These are phyloP conservation scores for Colletotrichum kahawae DNA, from an alignment of 2,329 filamentous ascomycete species.

Conservation along the genomic window DNA sequence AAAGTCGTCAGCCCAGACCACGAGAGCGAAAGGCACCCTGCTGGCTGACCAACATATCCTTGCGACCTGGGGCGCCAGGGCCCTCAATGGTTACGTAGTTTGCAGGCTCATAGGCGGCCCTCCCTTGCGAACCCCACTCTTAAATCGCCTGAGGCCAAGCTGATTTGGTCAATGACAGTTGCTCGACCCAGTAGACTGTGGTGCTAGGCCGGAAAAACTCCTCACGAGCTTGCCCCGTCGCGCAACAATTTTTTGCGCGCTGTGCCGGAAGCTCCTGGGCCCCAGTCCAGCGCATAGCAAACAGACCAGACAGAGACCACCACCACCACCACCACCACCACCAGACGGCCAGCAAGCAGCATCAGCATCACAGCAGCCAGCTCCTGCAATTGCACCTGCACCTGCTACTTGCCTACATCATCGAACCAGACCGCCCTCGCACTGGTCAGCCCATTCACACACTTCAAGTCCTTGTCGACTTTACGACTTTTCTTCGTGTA, in stretches of 20 bases:
- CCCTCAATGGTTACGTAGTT: slow-evolving; percentile 20
- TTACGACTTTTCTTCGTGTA: background rate
- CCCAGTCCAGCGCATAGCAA: slow-evolving; percentile 13
- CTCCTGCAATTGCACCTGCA: slow-evolving; percentile 25
- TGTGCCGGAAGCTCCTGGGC: background rate
- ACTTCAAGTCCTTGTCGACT: background rate
- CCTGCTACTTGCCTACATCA: slow-evolving; percentile 35
- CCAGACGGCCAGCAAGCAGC: background rate
- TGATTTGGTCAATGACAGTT: slow-evolving; percentile 14
- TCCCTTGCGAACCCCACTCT: slow-evolving; percentile 17
- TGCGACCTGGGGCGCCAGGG: background rate
- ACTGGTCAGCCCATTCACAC: slow-evolving; percentile 16
- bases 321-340: background rate
- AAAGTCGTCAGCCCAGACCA: background rate
- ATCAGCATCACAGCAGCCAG: slow-evolving; percentile 13
- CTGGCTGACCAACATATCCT: slow-evolving; percentile 17
- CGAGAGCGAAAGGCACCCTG: background rate
- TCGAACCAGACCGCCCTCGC: slow-evolving; percentile 20
- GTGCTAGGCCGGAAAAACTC: slow-evolving; percentile 18
- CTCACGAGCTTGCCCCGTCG: slow-evolving; percentile 19
- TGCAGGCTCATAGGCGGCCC: background rate
- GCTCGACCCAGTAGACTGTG: background rate
- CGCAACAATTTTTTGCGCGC: slow-evolving; percentile 25
- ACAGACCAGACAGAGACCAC: background rate
- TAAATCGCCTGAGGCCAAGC: slow-evolving; percentile 17